Evolutionary conservation across 2,329 filamentous ascomycete genomes (phyloP), one percentile per base, ranked within the genome.

Genomic region (Sarocladium kiliense): DNA sequence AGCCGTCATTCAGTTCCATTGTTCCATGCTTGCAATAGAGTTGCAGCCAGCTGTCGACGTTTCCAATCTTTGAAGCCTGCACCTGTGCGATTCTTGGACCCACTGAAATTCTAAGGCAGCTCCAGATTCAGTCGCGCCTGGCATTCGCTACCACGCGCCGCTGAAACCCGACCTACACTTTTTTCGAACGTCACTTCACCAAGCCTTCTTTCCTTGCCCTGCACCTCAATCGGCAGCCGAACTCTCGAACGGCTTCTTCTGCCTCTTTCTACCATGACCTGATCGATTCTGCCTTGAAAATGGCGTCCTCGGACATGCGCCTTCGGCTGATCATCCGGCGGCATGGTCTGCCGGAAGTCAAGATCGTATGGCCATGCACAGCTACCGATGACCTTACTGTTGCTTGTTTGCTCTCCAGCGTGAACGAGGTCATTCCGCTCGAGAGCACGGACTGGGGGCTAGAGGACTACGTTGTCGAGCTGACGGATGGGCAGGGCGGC

Each of bases 401-500:
- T 58, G 81, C 88, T 27, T 84, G 87, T 61, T 80, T 97, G 2
- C 77, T 97, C 36, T 84, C 88, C 59, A 81, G 90, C 58, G 77
- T 97, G 61, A 92, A 95, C 70, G 82, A 89, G 42, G 79, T 88
- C 16, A 75, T 97, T 2, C 91, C 92, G 0, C 81, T 97, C 0
- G 91, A 96, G 72, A 85, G 86, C 56, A 78, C 79, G 39, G 78
- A 91, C 57, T 96, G 91, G 90, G 91, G 90, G 0, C 73, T 96
- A 3, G 92, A 97, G 64, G 90, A 97, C 67, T 97, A 97, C 69
- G 82, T 82, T 9, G 89, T 96, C 27, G 89, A 95, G 69, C 78
- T 96, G 3, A 70, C 70, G 19, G 77, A 79, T 55, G 50, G 21
- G 41, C 71, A 74, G 36, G 79, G 79, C n/a, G 74, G 71, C 18